A percentile compares a stretch with the other conserved stretches of the same genome.
These are phyloP conservation scores for Lasiodiplodia sp. DNA, from an alignment of 2,329 filamentous ascomycete genomes.

Conservation along the genomic window DNA sequence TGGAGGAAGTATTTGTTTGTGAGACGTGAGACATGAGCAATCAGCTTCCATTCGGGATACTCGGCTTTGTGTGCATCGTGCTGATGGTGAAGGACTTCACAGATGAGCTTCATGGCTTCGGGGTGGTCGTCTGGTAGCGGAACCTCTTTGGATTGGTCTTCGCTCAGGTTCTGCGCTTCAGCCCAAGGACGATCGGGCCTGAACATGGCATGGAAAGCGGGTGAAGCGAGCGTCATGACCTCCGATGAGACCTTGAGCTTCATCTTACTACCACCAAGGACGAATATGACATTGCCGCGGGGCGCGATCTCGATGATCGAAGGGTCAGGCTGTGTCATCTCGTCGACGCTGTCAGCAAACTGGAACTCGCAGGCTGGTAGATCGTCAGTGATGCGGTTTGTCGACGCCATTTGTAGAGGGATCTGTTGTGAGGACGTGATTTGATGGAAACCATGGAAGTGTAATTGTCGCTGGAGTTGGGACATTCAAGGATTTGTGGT, in stretches of 20 bases:
- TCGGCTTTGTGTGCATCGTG: not conserved
- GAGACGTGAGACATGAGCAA: not conserved
- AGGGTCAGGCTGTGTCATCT: not conserved
- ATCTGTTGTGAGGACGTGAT: no score
- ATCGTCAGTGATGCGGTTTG: not conserved
- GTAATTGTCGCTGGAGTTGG: no score
- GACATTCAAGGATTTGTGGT: no score
- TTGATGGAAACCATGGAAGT: no score
- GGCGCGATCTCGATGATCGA: not conserved
- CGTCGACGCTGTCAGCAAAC: no score
- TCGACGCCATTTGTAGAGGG: not conserved
- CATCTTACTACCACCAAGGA: not conserved
- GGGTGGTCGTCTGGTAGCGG: not conserved
- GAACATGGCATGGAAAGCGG: not conserved
- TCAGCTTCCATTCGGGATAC: no score
- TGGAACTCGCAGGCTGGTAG: not conserved
- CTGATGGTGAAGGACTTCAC: slow-evolving; percentile 3
- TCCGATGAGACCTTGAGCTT: not conserved
- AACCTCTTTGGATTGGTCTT: not conserved
- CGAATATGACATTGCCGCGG: not conserved
- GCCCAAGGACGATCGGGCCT: not conserved
- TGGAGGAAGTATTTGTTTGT: not conserved
- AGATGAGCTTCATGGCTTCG: slow-evolving; percentile 3
- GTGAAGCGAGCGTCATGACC: not conserved
- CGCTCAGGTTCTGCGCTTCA: not conserved